These are phyloP conservation scores for Aspergillus jensenii DNA, from an alignment of 2,329 filamentous ascomycete species.

Conservation along the genomic window DNA sequence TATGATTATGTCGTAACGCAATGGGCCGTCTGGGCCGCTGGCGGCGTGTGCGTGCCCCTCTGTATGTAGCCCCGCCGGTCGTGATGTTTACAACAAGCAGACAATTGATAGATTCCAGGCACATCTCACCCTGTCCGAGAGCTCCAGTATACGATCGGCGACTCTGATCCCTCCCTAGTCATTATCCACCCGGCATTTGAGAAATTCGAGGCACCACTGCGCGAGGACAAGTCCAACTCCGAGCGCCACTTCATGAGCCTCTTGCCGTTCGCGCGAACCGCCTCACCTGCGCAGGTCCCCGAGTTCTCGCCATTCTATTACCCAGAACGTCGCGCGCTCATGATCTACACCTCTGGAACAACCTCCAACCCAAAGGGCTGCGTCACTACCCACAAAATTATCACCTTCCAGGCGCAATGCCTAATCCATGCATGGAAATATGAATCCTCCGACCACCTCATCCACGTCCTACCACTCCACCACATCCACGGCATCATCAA, in stretches of 20 bases:
- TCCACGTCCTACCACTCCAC: conserved; percentile 53
- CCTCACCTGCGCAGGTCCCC: conserved; percentile 25
- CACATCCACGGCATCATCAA: conserved; percentile 54
- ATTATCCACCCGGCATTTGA: conserved; percentile 42
- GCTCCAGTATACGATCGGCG: conserved; percentile 42
- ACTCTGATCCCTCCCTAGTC: conserved; percentile 44
- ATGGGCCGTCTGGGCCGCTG: conserved; percentile 47
- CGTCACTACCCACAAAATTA: conserved; percentile 45
- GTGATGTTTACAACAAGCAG: not conserved
- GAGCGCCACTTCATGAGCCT: conserved; percentile 32
- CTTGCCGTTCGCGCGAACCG: conserved; percentile 20
- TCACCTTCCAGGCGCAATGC: conserved; percentile 32
- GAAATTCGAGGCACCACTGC: conserved; percentile 32
- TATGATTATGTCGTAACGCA: conserved; percentile 45
- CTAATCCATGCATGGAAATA: conserved; percentile 35
- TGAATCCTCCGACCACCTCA: conserved; percentile 42
- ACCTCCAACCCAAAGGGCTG: conserved; percentile 45
- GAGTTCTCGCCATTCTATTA: conserved; percentile 30
- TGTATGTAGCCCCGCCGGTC: conserved; percentile 30
- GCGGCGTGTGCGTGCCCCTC: conserved; percentile 44
- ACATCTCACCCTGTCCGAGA: conserved; percentile 44
- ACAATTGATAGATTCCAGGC: conserved; percentile 20
- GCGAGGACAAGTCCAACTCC: conserved; percentile 25
- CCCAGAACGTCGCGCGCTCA: conserved; percentile 36
- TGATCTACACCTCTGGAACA: conserved; percentile 46